phyloP scores from a whole-genome alignment of 2,329 filamentous ascomycete species.

The Exophiala bonariae region DNA sequence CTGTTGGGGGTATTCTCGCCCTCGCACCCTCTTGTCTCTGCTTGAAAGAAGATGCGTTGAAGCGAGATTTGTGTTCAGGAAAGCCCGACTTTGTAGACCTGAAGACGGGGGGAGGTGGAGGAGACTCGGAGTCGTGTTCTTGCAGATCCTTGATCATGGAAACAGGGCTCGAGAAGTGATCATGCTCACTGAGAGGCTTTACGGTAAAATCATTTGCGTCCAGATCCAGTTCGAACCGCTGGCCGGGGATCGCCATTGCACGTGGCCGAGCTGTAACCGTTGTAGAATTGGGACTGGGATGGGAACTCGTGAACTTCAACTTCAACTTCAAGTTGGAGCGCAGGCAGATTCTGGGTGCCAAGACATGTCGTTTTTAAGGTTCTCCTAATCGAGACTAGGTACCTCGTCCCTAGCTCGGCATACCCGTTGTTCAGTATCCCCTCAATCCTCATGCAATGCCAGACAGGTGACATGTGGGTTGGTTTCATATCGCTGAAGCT shows the following conservation, averaged over 20 bases:
- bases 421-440: too few relatives aligned
- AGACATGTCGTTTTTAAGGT: too few relatives aligned
- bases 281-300: too few relatives aligned
- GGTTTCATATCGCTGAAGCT: too few relatives aligned
- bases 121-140: slow-evolving; percentile 63
- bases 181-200: slow-evolving; percentile 31
- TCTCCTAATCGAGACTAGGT: too few relatives aligned
- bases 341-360: too few relatives aligned
- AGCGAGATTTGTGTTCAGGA: slow-evolving; percentile 81
- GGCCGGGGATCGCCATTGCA: slow-evolving; percentile 41
- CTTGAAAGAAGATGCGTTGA: slow-evolving; percentile 75
- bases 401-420: too few relatives aligned
- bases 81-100: slow-evolving; percentile 72
- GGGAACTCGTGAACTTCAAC: too few relatives aligned
- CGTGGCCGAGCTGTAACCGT: too few relatives aligned
- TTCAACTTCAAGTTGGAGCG: too few relatives aligned
- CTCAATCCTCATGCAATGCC: too few relatives aligned
- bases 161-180: slow-evolving; percentile 26
- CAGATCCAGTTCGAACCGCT: slow-evolving; percentile 62
- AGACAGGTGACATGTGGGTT: too few relatives aligned
- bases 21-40: slow-evolving; percentile 53
- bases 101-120: slow-evolving; percentile 53
- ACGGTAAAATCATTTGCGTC: slow-evolving; percentile 48
- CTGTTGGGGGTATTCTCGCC: slow-evolving; percentile 12
- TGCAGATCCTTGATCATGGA: slow-evolving; percentile 68